These are phyloP conservation scores for Athelia sp. DNA, from an alignment of 1,284 basidiomycete genomes.

Conservation along the genomic window DNA sequence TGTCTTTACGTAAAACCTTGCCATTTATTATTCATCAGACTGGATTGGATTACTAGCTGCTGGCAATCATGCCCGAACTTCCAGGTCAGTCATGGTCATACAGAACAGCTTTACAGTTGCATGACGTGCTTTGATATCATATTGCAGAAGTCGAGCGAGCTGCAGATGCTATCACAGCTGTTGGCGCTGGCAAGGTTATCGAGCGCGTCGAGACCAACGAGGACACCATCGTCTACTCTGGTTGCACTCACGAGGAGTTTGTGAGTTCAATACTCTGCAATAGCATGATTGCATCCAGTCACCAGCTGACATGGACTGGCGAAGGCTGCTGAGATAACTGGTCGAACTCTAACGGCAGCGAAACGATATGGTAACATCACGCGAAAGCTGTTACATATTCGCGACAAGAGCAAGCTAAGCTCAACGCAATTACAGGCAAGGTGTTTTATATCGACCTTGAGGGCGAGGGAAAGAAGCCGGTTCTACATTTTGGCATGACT, in stretches of 20 bases:
- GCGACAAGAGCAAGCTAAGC: neutral
- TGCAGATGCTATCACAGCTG: conserved; percentile 48
- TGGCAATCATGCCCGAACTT: no score
- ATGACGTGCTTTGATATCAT: no score
- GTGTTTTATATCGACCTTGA: conserved; percentile 71
- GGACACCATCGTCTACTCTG: conserved; percentile 70
- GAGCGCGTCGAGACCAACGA: conserved; percentile 53
- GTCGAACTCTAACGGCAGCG: conserved; percentile 55
- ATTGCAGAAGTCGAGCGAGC: conserved; percentile 82
- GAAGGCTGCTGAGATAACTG: conserved; percentile 58
- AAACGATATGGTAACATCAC: conserved; percentile 51
- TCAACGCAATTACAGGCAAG: conserved; percentile 47
- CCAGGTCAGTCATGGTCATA: no score
- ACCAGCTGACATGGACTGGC: no score
- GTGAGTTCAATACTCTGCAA: no score
- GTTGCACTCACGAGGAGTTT: conserved; percentile 56
- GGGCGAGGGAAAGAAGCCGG: conserved; percentile 59
- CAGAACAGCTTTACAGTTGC: no score
- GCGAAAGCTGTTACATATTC: neutral
- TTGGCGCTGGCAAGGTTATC: conserved; percentile 56
- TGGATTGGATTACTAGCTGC: no score
- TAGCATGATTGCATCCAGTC: neutral
- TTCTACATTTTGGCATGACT: conserved; percentile 83
- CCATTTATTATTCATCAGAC: no score
- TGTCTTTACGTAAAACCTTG: no score